Evolutionary conservation across 2,329 filamentous ascomycete genomes (phyloP), one percentile per base, ranked within the genome.

Genomic region (Fusarium citri): DNA sequence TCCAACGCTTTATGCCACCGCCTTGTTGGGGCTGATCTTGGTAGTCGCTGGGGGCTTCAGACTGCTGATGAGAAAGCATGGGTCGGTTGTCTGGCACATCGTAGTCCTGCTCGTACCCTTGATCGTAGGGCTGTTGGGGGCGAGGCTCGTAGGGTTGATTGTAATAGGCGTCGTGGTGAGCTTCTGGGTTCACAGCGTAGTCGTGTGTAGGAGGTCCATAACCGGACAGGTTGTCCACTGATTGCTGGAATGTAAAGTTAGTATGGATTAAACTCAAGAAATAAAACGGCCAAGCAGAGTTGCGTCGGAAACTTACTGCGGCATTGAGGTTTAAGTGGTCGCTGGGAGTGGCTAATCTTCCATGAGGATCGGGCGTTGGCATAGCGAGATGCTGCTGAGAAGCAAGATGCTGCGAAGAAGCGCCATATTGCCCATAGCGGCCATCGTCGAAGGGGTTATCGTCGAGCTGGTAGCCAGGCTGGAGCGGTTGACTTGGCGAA

Each of bases 281-380:
- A 7, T 23, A 50, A 23, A 12, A 49, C 6, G 26, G 25, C 41
- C 4, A 25, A 4, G 12, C 6, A 45, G 16, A 31, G 7, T 8
- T 16, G 25, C 40, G 45, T 40, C 23, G 10, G 14, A 42, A 34
- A 87, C 91, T 84, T 80, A 95, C 92, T 59, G 94, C 95, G 51
- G 94, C 93, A 79, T 98, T 94, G 69, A 94, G 86, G 61, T 92
- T 89, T 54, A 98, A 84, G 60, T 91, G 87, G 81, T 98, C 95
- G 75, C 89, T 90, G 2, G 91, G 88, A 22, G 89, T 90, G 63
- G 83, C 80, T 28, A 83, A 80, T 48, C 85, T 82, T 9, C 49
- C 49, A 23, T 79, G 72, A 12, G 56, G 64, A 42, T 75, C 73
- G 22, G 66, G 61, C 46, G 64, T 55, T 30, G 77, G 78, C 76